Evolutionary conservation across 768 basidiomycete species (phyloP).

Genomic region (Agaricus subrufescens): DNA sequence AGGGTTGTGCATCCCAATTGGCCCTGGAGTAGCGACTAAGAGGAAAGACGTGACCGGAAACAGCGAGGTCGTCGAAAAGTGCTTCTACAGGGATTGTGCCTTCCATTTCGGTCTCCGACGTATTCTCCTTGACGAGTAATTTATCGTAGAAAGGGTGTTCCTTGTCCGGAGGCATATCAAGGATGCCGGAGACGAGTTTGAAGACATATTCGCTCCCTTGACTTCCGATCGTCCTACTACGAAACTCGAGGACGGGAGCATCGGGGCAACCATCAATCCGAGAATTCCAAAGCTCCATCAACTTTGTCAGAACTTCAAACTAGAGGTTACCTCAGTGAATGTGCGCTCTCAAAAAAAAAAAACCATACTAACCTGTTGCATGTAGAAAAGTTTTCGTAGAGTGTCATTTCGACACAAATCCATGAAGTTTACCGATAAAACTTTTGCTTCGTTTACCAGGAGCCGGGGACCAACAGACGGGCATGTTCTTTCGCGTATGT

Average conservation of each 20-base stretch:
- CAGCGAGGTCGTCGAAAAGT: slow-evolving; percentile 44
- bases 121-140: slow-evolving; percentile 29
- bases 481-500: slow-evolving; percentile 25
- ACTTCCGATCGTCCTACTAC: slow-evolving; percentile 18
- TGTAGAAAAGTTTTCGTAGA: slow-evolving; percentile 47
- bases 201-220: slow-evolving; percentile 32
- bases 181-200: slow-evolving; percentile 34
- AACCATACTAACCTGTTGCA: slow-evolving; percentile 39
- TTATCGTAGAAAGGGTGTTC: slow-evolving; percentile 40
- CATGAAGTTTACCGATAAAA: slow-evolving; percentile 37
- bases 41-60: slow-evolving; percentile 40
- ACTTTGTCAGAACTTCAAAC: slow-evolving; percentile 45
- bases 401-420: slow-evolving; percentile 39
- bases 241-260: slow-evolving; percentile 40
- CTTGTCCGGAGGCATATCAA: slow-evolving; percentile 38
- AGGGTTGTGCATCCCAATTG: slow-evolving; percentile 34
- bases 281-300: slow-evolving; percentile 41
- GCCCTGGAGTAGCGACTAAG: slow-evolving; percentile 31
- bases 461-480: slow-evolving; percentile 20
- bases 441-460: slow-evolving; percentile 39
- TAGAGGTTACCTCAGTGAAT: slow-evolving; percentile 14
- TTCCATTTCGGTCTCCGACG: slow-evolving; percentile 17
- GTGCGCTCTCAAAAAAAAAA: neutral
- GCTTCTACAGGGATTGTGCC: slow-evolving; percentile 39
- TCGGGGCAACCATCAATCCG: slow-evolving; percentile 48